Evolutionary conservation across 345 rosid genomes (phyloP).

Genomic region (Turritis glabra): DNA sequence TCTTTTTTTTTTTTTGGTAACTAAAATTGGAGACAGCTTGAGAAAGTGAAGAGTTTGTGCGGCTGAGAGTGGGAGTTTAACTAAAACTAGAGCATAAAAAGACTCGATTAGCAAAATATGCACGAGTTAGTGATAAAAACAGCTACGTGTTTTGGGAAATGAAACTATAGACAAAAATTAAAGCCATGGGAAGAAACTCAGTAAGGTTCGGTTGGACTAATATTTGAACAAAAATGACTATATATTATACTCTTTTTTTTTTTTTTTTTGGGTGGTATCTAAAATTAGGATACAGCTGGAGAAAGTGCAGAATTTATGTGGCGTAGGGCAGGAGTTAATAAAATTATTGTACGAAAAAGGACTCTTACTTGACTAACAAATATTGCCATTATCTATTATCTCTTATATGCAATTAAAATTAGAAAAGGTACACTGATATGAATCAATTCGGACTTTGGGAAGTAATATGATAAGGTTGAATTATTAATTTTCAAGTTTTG

Average conservation of each 20-base stretch:
- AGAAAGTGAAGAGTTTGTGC: not conserved
- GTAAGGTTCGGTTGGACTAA: slow-evolving; percentile 9
- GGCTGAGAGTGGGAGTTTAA: not conserved
- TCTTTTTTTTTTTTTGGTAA: no score
- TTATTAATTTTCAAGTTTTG: no score
- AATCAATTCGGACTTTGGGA: no score
- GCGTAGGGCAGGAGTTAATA: not conserved
- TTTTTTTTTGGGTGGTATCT: not conserved
- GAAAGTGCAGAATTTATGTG: not conserved
- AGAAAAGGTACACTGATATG: no score
- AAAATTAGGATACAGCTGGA: slow-evolving; percentile 15
- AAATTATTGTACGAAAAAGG: not conserved
- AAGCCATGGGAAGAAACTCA: not conserved
- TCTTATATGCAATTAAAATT: no score
- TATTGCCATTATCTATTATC: no score
- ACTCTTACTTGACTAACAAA: not conserved
- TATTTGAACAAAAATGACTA: not conserved
- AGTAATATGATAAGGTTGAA: no score
- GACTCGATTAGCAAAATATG: not conserved
- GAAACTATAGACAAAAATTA: not conserved
- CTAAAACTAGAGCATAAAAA: not conserved
- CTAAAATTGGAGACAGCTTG: not conserved
- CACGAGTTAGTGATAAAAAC: not conserved
- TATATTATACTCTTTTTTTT: not conserved
- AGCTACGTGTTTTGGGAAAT: not conserved